Conservation (phyloP, 352 stramenopile genomes). For the Pythium folliculosum region DNA sequence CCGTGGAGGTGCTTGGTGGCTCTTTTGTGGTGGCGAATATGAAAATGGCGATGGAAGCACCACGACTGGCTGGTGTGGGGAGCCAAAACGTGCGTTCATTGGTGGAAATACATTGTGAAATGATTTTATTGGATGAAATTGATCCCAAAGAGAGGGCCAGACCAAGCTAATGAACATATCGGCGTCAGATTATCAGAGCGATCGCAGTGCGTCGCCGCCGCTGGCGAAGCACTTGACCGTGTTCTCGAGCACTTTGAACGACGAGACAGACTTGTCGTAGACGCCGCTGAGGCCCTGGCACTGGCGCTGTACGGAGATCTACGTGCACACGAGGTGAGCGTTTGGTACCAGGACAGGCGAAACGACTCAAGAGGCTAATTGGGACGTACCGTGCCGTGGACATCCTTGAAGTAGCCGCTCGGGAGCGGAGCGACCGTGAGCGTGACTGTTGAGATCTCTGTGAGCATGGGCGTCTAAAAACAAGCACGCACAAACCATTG, state of each 20-base stretch:
- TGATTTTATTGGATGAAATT: slow-evolving; percentile 8
- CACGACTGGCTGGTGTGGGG: slow-evolving; percentile 4
- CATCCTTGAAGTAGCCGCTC: slow-evolving; percentile 75
- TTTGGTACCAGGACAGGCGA: no score
- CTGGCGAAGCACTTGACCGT: slow-evolving; percentile 59
- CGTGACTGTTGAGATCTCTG: slow-evolving; percentile 59
- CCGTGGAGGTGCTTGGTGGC: no score
- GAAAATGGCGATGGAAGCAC: neutral
- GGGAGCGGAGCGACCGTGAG: slow-evolving; percentile 53
- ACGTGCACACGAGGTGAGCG: neutral
- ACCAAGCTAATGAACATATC: neutral
- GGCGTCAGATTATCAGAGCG: slow-evolving; percentile 7
- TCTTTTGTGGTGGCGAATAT: neutral
- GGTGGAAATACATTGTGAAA: neutral
- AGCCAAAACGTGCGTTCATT: neutral
- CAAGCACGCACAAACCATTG: neutral
- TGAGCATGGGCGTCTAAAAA: slow-evolving; percentile 42
- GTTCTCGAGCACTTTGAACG: slow-evolving; percentile 78
- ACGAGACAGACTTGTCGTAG: slow-evolving; percentile 34
- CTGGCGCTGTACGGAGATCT: slow-evolving; percentile 51
- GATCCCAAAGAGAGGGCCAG: neutral
- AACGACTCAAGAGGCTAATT: no score
- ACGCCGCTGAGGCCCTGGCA: slow-evolving; percentile 33
- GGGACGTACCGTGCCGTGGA: slow-evolving; percentile 63
- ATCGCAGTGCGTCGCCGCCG: slow-evolving; percentile 36